Evolutionary conservation across 352 stramenopile species (phyloP).

Genomic region (Pythium dissimile): DNA sequence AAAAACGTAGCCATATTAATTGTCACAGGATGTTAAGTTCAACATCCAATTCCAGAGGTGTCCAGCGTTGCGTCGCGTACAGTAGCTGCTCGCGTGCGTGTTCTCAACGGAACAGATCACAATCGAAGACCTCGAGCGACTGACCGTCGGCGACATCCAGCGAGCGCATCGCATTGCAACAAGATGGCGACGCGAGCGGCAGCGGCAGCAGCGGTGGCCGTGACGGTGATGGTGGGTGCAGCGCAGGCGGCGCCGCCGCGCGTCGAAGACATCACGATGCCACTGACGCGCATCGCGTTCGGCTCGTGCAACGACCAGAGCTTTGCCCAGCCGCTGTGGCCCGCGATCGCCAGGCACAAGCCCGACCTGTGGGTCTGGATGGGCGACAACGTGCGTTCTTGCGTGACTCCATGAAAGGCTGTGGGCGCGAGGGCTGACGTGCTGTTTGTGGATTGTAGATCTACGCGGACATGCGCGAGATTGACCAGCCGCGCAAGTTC

Average conservation of each 20-base stretch:
- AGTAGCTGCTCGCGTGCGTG: conserved; percentile 5
- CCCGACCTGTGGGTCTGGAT: conserved; percentile 86
- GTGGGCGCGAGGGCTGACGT: background rate
- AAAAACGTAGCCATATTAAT: conserved; percentile 14
- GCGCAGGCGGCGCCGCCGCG: conserved; percentile 5
- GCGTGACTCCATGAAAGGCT: background rate
- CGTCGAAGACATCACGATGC: conserved; percentile 36
- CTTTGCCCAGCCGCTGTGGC: conserved; percentile 78
- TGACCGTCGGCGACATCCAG: too few species aligned
- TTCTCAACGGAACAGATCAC: conserved; percentile 6
- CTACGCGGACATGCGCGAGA: conserved; percentile 68
- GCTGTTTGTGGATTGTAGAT: conserved; percentile 32
- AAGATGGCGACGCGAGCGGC: background rate
- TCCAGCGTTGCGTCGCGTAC: background rate
- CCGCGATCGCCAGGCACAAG: conserved; percentile 47
- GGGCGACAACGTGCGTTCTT: conserved; percentile 73
- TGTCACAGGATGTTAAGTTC: background rate
- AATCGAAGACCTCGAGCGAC: background rate
- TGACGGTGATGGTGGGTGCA: background rate
- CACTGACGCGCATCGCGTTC: conserved; percentile 64
- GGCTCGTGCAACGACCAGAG: conserved; percentile 87
- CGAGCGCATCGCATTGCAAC: too few species aligned
- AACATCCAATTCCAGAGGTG: background rate
- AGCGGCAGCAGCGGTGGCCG: background rate
- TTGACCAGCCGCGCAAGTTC: conserved; percentile 34